These are phyloP conservation scores for Colletotrichum orchidophilum DNA, from an alignment of 2,329 filamentous ascomycete genomes.

Conservation along the genomic window DNA sequence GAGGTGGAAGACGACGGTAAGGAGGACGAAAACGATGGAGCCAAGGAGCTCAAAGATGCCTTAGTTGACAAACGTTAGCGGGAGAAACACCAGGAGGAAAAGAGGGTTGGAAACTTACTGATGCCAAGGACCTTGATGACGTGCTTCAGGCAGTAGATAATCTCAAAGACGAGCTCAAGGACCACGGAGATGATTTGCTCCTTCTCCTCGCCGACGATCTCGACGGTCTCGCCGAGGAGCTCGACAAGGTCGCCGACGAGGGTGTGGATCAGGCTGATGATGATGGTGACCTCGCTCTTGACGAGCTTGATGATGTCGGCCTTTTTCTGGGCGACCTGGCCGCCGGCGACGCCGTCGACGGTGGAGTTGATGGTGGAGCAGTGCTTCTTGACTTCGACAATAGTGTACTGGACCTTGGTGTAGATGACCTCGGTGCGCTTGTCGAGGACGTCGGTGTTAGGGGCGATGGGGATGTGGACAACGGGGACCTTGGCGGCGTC, in stretches of 20 bases:
- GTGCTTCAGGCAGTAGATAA: slow-evolving; percentile 15
- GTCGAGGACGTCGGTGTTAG: neutral
- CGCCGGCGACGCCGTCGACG: slow-evolving; percentile 5
- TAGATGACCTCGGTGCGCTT: slow-evolving; percentile 16
- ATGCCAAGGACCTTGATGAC: slow-evolving; percentile 18
- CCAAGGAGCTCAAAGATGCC: slow-evolving; percentile 31
- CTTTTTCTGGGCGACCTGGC: slow-evolving; percentile 14
- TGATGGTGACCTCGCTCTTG: slow-evolving; percentile 27
- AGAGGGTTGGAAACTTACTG: neutral
- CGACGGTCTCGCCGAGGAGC: slow-evolving; percentile 1
- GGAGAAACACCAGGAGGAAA: fast-evolving
- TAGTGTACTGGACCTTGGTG: slow-evolving; percentile 23
- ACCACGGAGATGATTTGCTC: slow-evolving; percentile 17
- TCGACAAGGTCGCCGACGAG: slow-evolving; percentile 11
- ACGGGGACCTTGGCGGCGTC: neutral
- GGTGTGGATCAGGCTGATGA: slow-evolving; percentile 14
- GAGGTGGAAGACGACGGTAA: slow-evolving; percentile 19
- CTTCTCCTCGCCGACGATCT: slow-evolving; percentile 30
- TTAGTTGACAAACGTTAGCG: neutral
- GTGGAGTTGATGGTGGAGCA: slow-evolving; percentile 27
- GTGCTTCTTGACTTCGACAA: slow-evolving; percentile 27
- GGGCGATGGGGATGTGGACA: neutral
- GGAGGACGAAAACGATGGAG: slow-evolving; percentile 23
- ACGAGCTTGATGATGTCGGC: slow-evolving; percentile 12
- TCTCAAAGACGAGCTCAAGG: slow-evolving; percentile 26